Percentiles rank a stretch among this genome's conserved stretches.
phyloP scores from a whole-genome alignment of 768 basidiomycete genomes.

The Hygrocybe coccinea region DNA sequence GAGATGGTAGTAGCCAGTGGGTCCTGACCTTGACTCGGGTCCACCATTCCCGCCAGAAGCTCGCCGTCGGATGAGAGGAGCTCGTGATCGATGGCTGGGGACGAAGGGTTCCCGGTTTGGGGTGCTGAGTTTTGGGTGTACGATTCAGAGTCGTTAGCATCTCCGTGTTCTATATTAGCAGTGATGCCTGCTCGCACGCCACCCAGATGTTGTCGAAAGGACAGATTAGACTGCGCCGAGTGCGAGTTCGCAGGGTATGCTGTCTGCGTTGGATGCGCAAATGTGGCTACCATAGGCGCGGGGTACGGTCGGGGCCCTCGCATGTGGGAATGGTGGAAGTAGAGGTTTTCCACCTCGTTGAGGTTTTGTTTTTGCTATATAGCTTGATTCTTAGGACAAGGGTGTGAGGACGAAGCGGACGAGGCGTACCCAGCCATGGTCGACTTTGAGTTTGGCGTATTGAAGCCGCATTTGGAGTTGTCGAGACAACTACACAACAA shows the following conservation, averaged over 20 bases:
- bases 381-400: neutral
- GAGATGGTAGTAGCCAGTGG: too few species aligned
- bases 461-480: conserved; percentile 71
- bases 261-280: neutral
- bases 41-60: neutral
- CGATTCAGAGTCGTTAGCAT: neutral
- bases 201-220: neutral
- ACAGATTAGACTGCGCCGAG: neutral
- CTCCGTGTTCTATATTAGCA: neutral
- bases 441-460: conserved; percentile 74
- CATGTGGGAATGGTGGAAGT: conserved; percentile 65
- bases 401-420: neutral
- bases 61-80: neutral
- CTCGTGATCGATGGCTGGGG: neutral
- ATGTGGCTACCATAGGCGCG: neutral
- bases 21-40: neutral
- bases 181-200: neutral
- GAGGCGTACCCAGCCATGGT: conserved; percentile 69
- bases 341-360: conserved; percentile 79
- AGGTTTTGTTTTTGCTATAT: conserved; percentile 68
- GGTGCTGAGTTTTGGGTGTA: neutral
- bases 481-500: conserved; percentile 63
- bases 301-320: neutral
- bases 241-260: neutral
- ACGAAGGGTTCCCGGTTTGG: neutral